A percentile compares a stretch with the other conserved stretches of the same genome.
Evolutionary conservation across 106 monocot species (phyloP).

Genomic region (Allium fistulosum): DNA sequence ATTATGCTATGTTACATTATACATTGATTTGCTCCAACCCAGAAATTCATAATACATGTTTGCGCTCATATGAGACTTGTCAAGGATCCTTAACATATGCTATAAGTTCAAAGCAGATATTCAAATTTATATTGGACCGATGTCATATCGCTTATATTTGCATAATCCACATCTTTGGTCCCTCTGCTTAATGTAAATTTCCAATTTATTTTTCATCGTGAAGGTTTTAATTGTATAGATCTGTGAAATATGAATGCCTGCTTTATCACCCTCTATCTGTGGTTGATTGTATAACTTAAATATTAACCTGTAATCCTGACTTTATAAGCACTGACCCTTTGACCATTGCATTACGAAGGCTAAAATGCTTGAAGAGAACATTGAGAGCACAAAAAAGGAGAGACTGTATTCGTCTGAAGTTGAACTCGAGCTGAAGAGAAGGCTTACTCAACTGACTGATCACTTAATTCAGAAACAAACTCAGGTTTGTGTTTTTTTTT

Average conservation of each 20-base stretch:
- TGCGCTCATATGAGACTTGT: too few relatives aligned
- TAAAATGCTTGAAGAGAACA: slow-evolving; percentile 55
- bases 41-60: too few relatives aligned
- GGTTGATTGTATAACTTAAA: background rate
- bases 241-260: too few relatives aligned
- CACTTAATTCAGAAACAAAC: slow-evolving; percentile 92
- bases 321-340: slow-evolving; percentile 1
- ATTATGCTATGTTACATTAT: too few relatives aligned
- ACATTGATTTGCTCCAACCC: too few relatives aligned
- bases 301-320: slow-evolving; percentile 4
- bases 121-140: too few relatives aligned
- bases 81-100: too few relatives aligned
- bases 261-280: too few relatives aligned
- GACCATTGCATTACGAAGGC: slow-evolving; percentile 21
- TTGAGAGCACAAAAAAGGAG: slow-evolving; percentile 42
- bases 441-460: slow-evolving; percentile 81
- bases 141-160: too few relatives aligned
- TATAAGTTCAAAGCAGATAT: too few relatives aligned
- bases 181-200: background rate
- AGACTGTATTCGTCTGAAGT: slow-evolving; percentile 60
- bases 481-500: slow-evolving; percentile 31
- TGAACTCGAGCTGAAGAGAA: slow-evolving; percentile 69
- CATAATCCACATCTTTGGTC: too few relatives aligned
- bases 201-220: background rate
- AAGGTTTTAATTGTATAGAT: background rate